Percentiles rank a stretch among this genome's conserved stretches.
Conservation (phyloP, 257 asterid genomes). For the Solanum appendiculatum region DNA sequence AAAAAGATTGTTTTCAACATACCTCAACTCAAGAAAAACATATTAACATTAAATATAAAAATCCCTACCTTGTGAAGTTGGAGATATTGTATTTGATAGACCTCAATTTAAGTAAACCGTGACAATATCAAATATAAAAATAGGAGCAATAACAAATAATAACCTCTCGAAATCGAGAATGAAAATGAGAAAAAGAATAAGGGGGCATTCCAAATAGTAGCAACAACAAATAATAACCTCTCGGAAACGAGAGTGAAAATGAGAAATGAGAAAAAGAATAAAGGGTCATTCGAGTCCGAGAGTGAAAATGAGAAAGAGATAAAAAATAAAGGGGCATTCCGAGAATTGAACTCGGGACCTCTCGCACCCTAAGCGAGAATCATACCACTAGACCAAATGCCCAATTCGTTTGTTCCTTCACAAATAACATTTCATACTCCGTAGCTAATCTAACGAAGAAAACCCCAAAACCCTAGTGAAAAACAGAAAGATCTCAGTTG, state of each 20-base stretch:
- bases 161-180: not conserved
- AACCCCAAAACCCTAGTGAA: not conserved
- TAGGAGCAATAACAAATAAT: not conserved
- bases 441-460: not conserved
- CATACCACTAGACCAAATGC: constrained; percentile 85
- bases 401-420: not conserved
- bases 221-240: not conserved
- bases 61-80: not conserved
- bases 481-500: not conserved
- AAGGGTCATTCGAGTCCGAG: too few species aligned
- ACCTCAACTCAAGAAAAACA: not conserved
- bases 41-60: not conserved
- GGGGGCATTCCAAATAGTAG: constrained; percentile 56
- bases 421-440: fast-evolving
- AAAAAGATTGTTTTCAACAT: too few species aligned
- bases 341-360: constrained; percentile 93
- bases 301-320: not conserved
- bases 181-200: not conserved
- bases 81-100: too few species aligned
- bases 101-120: not conserved
- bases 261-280: too few species aligned
- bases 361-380: constrained; percentile 91
- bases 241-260: not conserved
- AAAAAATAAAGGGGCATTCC: constrained; percentile 62
- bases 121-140: not conserved